Conservation (phyloP, 169 alveolate species). For the Cryptosporidium sp. region DNA sequence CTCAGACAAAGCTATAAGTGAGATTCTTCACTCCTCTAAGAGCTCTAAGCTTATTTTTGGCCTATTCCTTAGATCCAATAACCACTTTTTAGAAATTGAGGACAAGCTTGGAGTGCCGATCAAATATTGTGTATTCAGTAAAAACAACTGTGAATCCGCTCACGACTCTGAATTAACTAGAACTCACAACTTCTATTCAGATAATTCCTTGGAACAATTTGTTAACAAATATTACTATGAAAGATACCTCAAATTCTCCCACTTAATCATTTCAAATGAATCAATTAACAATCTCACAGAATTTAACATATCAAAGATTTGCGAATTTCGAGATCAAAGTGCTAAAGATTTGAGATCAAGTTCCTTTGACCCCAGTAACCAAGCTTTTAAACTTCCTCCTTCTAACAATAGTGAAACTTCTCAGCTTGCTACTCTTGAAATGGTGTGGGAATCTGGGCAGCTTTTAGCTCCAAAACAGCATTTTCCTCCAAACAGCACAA, state of each 20-base stretch:
- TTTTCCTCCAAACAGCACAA: conserved; percentile 2
- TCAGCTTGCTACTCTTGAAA: conserved; percentile 65
- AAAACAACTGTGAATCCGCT: neutral
- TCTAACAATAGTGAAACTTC: conserved; percentile 35
- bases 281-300: conserved; percentile 34
- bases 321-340: neutral
- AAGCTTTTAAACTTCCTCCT: conserved; percentile 13
- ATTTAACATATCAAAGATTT: conserved; percentile 23
- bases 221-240: conserved; percentile 49
- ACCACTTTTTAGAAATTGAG: conserved; percentile 14
- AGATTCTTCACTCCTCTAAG: neutral
- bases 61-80: conserved; percentile 10
- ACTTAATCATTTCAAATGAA: conserved; percentile 56
- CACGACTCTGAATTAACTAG: neutral
- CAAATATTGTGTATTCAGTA: conserved; percentile 14
- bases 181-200: neutral
- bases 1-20: conserved; percentile 14
- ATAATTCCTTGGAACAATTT: conserved; percentile 60
- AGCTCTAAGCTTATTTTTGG: neutral
- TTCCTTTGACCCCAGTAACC: conserved; percentile 42
- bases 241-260: conserved; percentile 64
- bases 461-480: conserved; percentile 68
- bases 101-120: conserved; percentile 36
- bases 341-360: neutral
- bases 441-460: conserved; percentile 76